Percentiles rank a stretch among this genome's conserved stretches.
These are phyloP conservation scores for Dryas octopetala DNA, from an alignment of 306 rosid species.

Conservation along the genomic window DNA sequence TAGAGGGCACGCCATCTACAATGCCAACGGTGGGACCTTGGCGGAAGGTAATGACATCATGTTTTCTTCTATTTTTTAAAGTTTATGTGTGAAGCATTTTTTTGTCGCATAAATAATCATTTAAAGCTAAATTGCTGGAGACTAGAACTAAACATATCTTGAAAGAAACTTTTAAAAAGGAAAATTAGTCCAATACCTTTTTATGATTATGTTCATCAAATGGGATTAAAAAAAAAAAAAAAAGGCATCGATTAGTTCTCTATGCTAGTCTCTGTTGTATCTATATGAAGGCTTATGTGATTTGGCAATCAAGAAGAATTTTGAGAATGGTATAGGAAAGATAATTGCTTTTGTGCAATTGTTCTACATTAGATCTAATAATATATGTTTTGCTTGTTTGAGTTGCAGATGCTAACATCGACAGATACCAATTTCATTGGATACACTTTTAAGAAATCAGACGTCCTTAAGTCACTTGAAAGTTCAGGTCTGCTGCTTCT, in stretches of 20 bases:
- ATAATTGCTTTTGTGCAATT: too few species aligned
- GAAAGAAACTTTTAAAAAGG: too few species aligned
- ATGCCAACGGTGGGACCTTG: constrained; percentile 92
- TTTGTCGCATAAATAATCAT: not conserved
- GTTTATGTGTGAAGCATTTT: not conserved
- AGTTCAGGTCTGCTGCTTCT: constrained; percentile 59
- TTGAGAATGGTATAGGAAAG: not conserved
- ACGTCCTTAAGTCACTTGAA: constrained; percentile 77
- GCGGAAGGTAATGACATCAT: constrained; percentile 69
- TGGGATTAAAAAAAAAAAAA: too few species aligned
- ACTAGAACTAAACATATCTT: too few species aligned
- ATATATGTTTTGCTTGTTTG: not conserved
- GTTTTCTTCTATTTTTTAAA: not conserved
- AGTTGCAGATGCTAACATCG: constrained; percentile 89
- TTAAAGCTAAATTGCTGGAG: too few species aligned
- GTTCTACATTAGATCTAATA: not conserved
- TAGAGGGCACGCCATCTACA: constrained; percentile 73
- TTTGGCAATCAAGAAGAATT: not conserved
- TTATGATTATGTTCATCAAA: too few species aligned
- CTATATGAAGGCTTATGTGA: not conserved
- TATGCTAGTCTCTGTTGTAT: not conserved
- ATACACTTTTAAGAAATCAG: constrained; percentile 87
- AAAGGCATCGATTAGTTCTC: not conserved
- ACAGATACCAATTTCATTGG: constrained; percentile 97
- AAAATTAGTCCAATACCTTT: too few species aligned